Evolutionary conservation across 2,329 filamentous ascomycete species (phyloP).

Genomic region (Ophiocordyceps robertsii): DNA sequence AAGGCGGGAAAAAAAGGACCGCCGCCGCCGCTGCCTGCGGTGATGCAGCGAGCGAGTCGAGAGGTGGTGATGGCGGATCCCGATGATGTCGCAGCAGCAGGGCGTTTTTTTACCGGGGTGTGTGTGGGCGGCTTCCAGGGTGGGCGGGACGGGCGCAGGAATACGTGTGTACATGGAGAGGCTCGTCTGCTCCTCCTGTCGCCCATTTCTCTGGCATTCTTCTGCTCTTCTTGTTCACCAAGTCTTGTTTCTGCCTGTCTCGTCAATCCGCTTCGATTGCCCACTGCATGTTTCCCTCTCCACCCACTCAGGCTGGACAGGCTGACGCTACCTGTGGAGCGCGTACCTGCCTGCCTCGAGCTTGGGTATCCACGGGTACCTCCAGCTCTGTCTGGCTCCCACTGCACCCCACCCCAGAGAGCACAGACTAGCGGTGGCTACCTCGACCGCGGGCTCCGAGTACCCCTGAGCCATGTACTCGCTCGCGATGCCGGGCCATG

Average conservation of each 20-base stretch:
- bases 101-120: not conserved
- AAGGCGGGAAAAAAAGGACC: not conserved
- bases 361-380: not conserved
- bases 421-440: not conserved
- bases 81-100: constrained; percentile 4
- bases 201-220: not conserved
- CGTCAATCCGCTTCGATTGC: too few species aligned
- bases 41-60: constrained; percentile 2
- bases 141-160: too few species aligned
- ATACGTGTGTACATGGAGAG: too few species aligned
- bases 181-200: too few species aligned
- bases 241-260: too few species aligned
- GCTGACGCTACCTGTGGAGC: too few species aligned
- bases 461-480: not conserved
- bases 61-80: not conserved
- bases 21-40: not conserved
- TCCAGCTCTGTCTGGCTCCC: not conserved
- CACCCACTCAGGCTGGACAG: too few species aligned
- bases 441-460: not conserved
- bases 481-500: too few species aligned
- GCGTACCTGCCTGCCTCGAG: not conserved
- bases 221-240: too few species aligned
- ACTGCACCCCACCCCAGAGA: not conserved
- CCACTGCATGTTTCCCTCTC: too few species aligned
- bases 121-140: too few species aligned